These are phyloP conservation scores for Phlebiopsis flavidoalba DNA, from an alignment of 768 basidiomycete species.

Conservation along the genomic window DNA sequence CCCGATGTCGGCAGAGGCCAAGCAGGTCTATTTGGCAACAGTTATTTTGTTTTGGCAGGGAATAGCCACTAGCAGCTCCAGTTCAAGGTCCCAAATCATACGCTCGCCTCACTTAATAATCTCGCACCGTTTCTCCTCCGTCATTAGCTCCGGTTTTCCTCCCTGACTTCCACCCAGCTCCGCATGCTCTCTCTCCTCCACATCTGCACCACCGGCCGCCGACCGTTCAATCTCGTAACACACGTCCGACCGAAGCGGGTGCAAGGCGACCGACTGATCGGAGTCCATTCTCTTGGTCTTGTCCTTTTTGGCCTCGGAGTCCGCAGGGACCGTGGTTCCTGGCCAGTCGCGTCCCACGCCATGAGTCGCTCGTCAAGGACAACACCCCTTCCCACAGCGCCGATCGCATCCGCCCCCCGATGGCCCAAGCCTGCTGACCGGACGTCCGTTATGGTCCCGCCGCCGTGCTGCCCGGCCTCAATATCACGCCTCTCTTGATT, in stretches of 20 bases:
- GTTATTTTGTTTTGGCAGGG: neutral
- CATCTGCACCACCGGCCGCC: neutral
- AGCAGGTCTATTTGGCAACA: conserved; percentile 1
- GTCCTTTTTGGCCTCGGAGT: neutral
- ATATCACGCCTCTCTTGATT: conserved; percentile 22
- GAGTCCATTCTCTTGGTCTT: neutral
- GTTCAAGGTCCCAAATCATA: conserved; percentile 2
- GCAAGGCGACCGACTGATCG: neutral
- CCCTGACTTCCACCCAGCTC: neutral
- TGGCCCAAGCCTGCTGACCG: conserved; percentile 40
- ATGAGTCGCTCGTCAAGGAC: conserved; percentile 13
- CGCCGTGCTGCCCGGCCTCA: conserved; percentile 37
- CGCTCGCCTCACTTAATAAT: neutral
- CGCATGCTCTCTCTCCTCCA: conserved; percentile 2
- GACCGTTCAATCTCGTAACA: neutral
- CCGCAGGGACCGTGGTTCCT: neutral
- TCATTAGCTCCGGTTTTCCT: conserved; percentile 4
- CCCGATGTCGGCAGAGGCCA: neutral
- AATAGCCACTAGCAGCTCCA: no score
- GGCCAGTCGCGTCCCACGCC: neutral
- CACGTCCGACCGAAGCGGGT: neutral
- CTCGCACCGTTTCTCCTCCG: neutral
- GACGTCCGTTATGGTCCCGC: conserved; percentile 49
- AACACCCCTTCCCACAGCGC: neutral
- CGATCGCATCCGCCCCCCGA: no score